Percentiles rank a stretch among this genome's conserved stretches.
Evolutionary conservation across 805 yeast genomes (phyloP).

Genomic region (Lipomyces chichibuensis): DNA sequence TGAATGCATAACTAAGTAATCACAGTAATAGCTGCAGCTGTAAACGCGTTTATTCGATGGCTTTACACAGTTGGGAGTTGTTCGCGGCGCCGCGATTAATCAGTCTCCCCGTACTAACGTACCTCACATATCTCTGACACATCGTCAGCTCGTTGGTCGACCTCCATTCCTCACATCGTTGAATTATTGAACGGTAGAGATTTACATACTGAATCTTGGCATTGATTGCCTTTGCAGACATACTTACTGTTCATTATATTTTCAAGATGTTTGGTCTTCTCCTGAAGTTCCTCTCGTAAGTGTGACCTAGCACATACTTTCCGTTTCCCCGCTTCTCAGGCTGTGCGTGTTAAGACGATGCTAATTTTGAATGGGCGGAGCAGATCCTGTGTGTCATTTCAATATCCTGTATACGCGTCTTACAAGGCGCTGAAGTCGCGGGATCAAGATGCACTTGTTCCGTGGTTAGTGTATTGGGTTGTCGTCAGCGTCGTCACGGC

Average conservation of each 20-base stretch:
- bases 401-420: constrained; percentile 64
- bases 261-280: constrained; percentile 13
- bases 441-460: constrained; percentile 45
- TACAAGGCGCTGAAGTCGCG: constrained; percentile 57
- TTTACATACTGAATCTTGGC: neutral
- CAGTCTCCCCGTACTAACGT: neutral
- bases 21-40: neutral
- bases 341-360: neutral
- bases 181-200: neutral
- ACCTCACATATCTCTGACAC: neutral
- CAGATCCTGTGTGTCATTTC: constrained; percentile 49
- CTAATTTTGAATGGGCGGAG: neutral
- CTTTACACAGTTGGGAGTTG: constrained; percentile 1
- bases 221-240: neutral
- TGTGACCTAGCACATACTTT: neutral
- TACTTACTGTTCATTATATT: neutral
- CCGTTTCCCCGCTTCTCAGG: neutral
- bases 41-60: neutral
- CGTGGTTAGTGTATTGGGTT: constrained; percentile 70
- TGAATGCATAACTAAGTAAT: neutral
- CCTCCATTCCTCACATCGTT: neutral
- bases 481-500: constrained; percentile 53
- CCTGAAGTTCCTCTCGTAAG: constrained; percentile 11
- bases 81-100: neutral
- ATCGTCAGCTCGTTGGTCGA: neutral